These are phyloP conservation scores for Aspergillus ellipticus DNA, from an alignment of 495 filamentous ascomycete genomes.

Conservation along the genomic window DNA sequence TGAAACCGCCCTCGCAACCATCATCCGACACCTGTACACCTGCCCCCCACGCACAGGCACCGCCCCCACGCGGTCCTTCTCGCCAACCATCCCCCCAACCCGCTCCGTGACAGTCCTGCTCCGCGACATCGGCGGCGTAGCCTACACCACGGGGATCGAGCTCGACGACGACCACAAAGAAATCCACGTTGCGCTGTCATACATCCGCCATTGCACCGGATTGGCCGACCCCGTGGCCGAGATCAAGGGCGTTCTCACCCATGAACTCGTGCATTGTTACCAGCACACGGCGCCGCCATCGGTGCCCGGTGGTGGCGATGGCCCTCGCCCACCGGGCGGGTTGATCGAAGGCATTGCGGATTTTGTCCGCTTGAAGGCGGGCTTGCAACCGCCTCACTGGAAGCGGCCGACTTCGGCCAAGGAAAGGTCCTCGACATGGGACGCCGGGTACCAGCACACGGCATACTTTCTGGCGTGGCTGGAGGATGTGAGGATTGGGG, in stretches of 20 bases:
- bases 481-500: conserved; percentile 66
- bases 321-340: conserved; percentile 58
- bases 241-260: conserved; percentile 77
- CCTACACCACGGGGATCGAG: conserved; percentile 81
- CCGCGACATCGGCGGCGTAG: conserved; percentile 73
- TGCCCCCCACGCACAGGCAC: conserved; percentile 18
- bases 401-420: conserved; percentile 49
- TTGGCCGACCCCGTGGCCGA: conserved; percentile 49
- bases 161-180: conserved; percentile 91
- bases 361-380: conserved; percentile 78
- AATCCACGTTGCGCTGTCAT: conserved; percentile 80
- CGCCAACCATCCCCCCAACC: conserved; percentile 45
- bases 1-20: conserved; percentile 56
- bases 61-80: conserved; percentile 18
- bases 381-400: conserved; percentile 83
- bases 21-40: conserved; percentile 65
- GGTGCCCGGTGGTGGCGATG: not conserved
- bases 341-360: conserved; percentile 92
- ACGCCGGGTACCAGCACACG: conserved; percentile 88
- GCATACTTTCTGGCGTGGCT: conserved; percentile 80
- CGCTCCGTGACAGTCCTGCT: conserved; percentile 89
- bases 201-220: conserved; percentile 55
- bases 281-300: conserved; percentile 70
- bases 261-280: conserved; percentile 96
- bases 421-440: conserved; percentile 60